These are phyloP conservation scores for Macrolepiota albuminosa DNA, from an alignment of 768 basidiomycete genomes.

Conservation along the genomic window DNA sequence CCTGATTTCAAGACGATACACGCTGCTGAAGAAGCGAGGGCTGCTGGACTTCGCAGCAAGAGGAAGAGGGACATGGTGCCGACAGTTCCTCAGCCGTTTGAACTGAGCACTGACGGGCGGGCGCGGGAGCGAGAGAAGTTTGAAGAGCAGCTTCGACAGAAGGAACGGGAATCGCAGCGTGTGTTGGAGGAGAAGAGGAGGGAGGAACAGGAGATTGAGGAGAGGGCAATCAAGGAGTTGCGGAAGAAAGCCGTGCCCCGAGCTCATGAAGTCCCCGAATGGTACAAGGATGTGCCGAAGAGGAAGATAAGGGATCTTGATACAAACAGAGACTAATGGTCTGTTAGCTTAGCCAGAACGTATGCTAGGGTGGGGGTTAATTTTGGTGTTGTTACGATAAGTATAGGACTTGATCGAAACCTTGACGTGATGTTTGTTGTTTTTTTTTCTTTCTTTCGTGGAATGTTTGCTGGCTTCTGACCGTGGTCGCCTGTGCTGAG, in stretches of 20 bases:
- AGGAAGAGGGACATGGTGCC: constrained; percentile 44
- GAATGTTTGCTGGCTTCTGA: neutral
- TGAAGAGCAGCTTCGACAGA: constrained; percentile 51
- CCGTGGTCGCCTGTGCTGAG: too few relatives aligned
- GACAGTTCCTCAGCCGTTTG: constrained; percentile 40
- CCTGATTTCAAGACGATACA: constrained; percentile 56
- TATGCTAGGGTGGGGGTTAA: neutral
- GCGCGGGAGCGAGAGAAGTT: constrained; percentile 61
- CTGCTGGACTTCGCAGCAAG: constrained; percentile 26
- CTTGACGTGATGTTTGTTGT: neutral
- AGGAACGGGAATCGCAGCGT: constrained; percentile 48
- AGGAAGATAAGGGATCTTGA: constrained; percentile 26
- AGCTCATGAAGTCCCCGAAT: constrained; percentile 71
- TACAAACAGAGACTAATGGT: constrained; percentile 6
- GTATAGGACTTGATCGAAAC: constrained; percentile 8
- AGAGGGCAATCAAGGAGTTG: constrained; percentile 54
- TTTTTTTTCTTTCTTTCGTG: neutral
- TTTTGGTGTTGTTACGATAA: neutral
- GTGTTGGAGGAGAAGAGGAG: constrained; percentile 41
- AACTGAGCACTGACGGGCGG: constrained; percentile 51
- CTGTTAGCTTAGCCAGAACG: neutral
- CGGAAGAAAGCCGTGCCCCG: constrained; percentile 59
- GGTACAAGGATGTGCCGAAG: constrained; percentile 72
- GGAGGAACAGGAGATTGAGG: constrained; percentile 51
- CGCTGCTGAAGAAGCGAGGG: constrained; percentile 39